Evolutionary conservation across 75 land plant genomes (phyloP).

Genomic region (Sequoia sempervirens): DNA sequence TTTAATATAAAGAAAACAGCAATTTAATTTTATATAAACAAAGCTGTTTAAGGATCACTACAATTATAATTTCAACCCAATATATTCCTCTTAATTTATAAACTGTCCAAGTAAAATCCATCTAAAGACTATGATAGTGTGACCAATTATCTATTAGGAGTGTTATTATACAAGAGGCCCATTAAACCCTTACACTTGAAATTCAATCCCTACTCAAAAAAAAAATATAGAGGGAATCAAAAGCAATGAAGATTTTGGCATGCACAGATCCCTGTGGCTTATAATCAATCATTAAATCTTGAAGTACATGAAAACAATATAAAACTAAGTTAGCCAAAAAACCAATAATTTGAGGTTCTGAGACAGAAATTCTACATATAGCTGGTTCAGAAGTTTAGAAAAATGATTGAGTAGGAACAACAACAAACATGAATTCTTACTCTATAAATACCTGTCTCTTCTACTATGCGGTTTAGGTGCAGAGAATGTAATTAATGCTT

Average conservation of each 20-base stretch:
- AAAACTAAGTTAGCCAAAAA: not conserved
- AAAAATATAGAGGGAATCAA: not conserved
- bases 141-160: not conserved
- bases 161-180: not conserved
- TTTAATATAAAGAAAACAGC: not conserved
- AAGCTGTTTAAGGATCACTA: not conserved
- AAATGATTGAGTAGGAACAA: not conserved
- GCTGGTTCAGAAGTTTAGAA: not conserved
- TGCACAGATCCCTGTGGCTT: not conserved
- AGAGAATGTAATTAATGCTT: no score
- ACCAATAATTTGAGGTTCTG: not conserved
- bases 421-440: not conserved
- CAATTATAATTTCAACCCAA: not conserved
- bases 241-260: not conserved
- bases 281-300: not conserved
- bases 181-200: not conserved
- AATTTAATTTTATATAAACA: not conserved
- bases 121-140: not conserved
- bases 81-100: not conserved
- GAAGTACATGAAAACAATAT: not conserved
- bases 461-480: not conserved
- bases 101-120: not conserved
- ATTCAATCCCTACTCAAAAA: not conserved
- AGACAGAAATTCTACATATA: not conserved
- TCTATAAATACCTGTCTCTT: not conserved